phyloP scores from a whole-genome alignment of 78 protist genomes.

The Dictyostelium capitatum region DNA sequence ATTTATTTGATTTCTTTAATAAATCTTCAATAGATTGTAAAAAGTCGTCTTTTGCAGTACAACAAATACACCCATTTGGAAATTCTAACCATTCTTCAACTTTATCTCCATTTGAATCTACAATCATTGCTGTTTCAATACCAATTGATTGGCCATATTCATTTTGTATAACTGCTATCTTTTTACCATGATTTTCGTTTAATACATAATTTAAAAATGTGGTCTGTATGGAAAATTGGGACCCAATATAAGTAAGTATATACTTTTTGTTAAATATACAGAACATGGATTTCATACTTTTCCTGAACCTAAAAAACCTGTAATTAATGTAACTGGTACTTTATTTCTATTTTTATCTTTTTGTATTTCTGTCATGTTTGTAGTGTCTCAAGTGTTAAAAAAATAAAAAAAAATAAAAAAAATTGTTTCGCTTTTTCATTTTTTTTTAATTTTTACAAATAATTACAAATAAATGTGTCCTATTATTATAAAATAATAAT shows the following conservation, averaged over 20 bases:
- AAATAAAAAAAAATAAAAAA: too few relatives aligned
- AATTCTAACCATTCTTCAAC: conserved; percentile 87
- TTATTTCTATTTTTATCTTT: not conserved
- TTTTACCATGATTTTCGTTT: conserved; percentile 78
- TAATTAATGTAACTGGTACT: conserved; percentile 79
- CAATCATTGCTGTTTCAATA: conserved; percentile 85
- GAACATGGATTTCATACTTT: conserved; percentile 21
- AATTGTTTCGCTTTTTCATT: too few relatives aligned
- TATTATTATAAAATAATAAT: too few relatives aligned
- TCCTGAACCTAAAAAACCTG: conserved; percentile 86
- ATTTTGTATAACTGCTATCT: conserved; percentile 85
- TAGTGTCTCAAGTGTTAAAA: too few relatives aligned
- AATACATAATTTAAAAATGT: conserved; percentile 83
- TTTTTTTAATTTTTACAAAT: too few relatives aligned
- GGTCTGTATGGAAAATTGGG: conserved; percentile 35
- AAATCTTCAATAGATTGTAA: conserved; percentile 70
- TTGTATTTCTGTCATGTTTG: not conserved
- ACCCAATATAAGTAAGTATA: too few relatives aligned
- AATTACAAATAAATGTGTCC: too few relatives aligned
- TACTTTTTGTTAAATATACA: too few relatives aligned
- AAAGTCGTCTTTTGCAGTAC: conserved; percentile 85
- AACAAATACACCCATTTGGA: conserved; percentile 91
- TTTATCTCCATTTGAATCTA: conserved; percentile 60
- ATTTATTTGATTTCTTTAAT: conserved; percentile 30
- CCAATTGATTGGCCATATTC: conserved; percentile 83